Evolutionary conservation across 768 basidiomycete species (phyloP).

Genomic region (Clitopilus hobsonii): DNA sequence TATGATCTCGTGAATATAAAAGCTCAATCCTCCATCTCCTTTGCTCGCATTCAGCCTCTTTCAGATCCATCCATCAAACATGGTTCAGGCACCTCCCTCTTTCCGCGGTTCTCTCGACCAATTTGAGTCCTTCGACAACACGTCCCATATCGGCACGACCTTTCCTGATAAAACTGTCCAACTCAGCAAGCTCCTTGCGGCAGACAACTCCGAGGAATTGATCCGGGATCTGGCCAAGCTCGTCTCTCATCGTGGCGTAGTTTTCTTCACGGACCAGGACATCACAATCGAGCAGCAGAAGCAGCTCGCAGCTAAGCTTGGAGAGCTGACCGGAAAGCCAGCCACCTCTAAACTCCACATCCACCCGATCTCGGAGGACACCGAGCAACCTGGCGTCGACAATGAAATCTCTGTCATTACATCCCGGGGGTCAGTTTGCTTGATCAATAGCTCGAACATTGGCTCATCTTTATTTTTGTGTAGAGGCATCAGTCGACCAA

Average conservation of each 20-base stretch:
- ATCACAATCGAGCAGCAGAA: constrained; percentile 47
- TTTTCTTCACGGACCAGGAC: constrained; percentile 58
- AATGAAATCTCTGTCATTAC: constrained; percentile 42
- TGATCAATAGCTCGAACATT: not conserved
- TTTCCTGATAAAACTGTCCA: constrained; percentile 41
- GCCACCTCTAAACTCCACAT: constrained; percentile 43
- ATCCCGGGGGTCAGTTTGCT: constrained; percentile 28
- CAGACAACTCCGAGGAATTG: constrained; percentile 43
- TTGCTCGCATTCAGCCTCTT: not conserved
- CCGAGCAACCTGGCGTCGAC: constrained; percentile 46
- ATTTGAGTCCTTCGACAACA: constrained; percentile 34
- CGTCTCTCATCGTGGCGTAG: constrained; percentile 54
- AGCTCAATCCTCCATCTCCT: not conserved
- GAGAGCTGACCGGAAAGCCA: constrained; percentile 45
- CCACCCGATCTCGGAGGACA: constrained; percentile 50
- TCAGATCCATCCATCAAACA: not conserved
- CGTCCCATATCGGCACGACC: constrained; percentile 53
- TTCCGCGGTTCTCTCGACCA: constrained; percentile 31
- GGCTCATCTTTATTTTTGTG: not conserved
- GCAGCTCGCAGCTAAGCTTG: constrained; percentile 41
- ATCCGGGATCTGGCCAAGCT: constrained; percentile 51
- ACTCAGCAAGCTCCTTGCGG: constrained; percentile 38
- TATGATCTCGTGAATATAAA: not conserved
- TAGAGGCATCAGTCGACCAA: constrained; percentile 36
- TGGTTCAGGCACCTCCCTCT: constrained; percentile 6